phyloP scores from a whole-genome alignment of 2,329 filamentous ascomycete species.

The Paracoccidioides lutzii region DNA sequence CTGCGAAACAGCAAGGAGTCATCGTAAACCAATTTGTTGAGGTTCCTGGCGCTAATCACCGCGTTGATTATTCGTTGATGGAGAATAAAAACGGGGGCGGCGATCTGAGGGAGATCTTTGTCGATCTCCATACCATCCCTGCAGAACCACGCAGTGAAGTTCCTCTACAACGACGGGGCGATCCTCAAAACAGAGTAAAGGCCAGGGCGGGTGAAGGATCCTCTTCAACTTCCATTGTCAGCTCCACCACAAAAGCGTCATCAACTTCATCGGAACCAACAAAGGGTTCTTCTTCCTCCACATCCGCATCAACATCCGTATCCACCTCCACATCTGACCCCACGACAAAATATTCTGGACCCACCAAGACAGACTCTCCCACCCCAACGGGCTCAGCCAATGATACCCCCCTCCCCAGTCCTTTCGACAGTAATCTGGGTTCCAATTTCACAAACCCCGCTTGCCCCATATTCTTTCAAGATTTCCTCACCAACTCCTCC shows the following conservation, averaged over 20 bases:
- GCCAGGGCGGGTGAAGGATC: not conserved
- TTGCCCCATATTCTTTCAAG: slow-evolving; percentile 47
- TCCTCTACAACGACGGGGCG: not conserved
- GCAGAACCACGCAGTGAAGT: not conserved
- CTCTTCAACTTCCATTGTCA: not conserved
- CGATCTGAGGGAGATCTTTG: slow-evolving; percentile 12
- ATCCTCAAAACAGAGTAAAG: not conserved
- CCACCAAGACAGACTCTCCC: slow-evolving; percentile 1
- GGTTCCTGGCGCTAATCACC: not conserved
- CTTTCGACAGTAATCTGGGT: slow-evolving; percentile 54
- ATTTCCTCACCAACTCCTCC: slow-evolving; percentile 51
- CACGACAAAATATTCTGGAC: slow-evolving; percentile 9
- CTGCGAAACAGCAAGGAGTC: not conserved
- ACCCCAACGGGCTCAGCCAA: slow-evolving; percentile 10
- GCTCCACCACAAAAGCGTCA: not conserved
- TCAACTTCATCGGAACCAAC: not conserved
- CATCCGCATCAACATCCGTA: slow-evolving; percentile 4
- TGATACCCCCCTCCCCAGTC: slow-evolving; percentile 39
- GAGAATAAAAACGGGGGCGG: slow-evolving; percentile 1
- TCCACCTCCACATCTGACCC: slow-evolving; percentile 3
- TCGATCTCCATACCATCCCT: slow-evolving; percentile 6
- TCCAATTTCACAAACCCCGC: slow-evolving; percentile 46
- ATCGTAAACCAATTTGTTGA: not conserved
- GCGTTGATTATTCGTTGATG: not conserved
- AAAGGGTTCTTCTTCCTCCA: not conserved